Evolutionary conservation across 2,329 filamentous ascomycete genomes (phyloP).

Genomic region (Colletotrichum incanum): DNA sequence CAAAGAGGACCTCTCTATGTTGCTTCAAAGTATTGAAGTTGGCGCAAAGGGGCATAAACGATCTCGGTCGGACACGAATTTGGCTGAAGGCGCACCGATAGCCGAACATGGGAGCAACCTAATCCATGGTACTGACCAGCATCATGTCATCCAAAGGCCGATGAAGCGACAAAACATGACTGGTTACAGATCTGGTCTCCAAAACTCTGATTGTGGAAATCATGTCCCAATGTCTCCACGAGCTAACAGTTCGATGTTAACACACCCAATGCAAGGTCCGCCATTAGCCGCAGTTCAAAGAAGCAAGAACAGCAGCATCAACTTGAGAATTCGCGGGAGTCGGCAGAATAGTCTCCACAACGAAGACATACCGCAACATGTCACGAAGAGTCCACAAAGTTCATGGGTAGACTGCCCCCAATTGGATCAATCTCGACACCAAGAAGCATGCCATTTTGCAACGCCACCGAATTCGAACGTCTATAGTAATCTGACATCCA

Average conservation of each 20-base stretch:
- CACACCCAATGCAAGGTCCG: background rate
- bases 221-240: background rate
- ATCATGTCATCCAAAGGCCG: background rate
- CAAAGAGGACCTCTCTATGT: constrained; percentile 29
- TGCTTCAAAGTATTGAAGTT: constrained; percentile 16
- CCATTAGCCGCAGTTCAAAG: background rate
- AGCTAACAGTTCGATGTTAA: background rate
- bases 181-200: background rate
- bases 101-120: background rate
- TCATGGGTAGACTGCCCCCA: background rate
- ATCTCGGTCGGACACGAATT: background rate
- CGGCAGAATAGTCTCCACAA: background rate
- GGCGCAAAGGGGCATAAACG: constrained; percentile 3
- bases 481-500: background rate
- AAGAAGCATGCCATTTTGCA: too few species aligned
- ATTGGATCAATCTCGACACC: background rate
- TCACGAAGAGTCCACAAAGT: background rate
- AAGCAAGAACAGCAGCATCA: background rate
- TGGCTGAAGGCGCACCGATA: background rate
- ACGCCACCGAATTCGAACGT: background rate
- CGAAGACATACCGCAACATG: too few species aligned
- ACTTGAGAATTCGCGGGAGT: background rate
- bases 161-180: background rate
- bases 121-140: background rate
- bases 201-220: background rate